phyloP scores from a whole-genome alignment of 305 asterid species.

The Fraxinus floribunda region DNA sequence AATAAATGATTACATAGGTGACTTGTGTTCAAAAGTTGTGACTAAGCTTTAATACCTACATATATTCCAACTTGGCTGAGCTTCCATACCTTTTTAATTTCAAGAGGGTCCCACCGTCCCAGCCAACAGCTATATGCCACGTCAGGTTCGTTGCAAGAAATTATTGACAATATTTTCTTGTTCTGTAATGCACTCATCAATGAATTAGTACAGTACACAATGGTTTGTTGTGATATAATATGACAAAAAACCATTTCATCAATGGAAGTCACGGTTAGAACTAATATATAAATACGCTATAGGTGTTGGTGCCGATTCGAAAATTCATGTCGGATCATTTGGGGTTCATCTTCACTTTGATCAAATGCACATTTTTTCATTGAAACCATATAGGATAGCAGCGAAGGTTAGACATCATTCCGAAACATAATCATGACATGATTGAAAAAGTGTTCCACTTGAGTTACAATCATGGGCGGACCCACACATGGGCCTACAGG shows the following conservation, averaged over 20 bases:
- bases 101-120: not conserved
- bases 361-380: not conserved
- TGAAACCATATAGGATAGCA: not conserved
- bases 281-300: not conserved
- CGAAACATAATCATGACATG: not conserved
- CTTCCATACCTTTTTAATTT: not conserved
- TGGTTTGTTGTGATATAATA: not conserved
- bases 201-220: no score
- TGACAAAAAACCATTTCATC: no score
- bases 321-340: not conserved
- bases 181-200: not conserved
- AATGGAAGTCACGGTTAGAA: not conserved
- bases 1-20: not conserved
- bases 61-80: not conserved
- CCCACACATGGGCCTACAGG: no score
- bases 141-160: constrained; percentile 3
- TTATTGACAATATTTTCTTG: not conserved
- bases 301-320: not conserved
- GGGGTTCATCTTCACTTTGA: not conserved
- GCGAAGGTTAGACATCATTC: not conserved
- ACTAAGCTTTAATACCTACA: not conserved
- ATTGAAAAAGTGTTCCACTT: not conserved
- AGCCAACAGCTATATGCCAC: not conserved
- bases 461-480: no score
- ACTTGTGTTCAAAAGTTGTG: not conserved